phyloP scores from a whole-genome alignment of 2,329 filamentous ascomycete genomes.

The Ascochyta fabae region DNA sequence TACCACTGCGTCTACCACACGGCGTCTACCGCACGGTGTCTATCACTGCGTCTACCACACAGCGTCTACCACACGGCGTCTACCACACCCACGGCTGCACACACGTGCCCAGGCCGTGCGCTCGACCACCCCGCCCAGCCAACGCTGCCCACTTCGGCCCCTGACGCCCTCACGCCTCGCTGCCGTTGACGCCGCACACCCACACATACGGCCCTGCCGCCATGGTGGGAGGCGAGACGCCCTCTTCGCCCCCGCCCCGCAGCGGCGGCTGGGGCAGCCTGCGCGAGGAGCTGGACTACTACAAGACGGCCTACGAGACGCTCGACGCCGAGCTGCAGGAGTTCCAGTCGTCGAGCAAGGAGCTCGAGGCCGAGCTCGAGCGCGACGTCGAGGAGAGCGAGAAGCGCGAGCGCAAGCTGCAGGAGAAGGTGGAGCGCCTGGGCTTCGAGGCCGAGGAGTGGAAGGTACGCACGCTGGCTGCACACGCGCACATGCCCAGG shows the following conservation, averaged over 20 bases:
- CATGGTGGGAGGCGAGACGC: slow-evolving; percentile 40
- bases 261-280: slow-evolving; percentile 43
- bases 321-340: slow-evolving; percentile 90
- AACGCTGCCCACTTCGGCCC: slow-evolving; percentile 16
- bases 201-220: slow-evolving; percentile 21
- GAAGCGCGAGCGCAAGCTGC: slow-evolving; percentile 84
- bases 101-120: slow-evolving; percentile 8
- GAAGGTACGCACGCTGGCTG: slow-evolving; percentile 73
- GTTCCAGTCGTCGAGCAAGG: slow-evolving; percentile 91
- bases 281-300: slow-evolving; percentile 86
- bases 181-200: slow-evolving; percentile 16
- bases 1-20: too few relatives aligned
- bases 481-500: not conserved
- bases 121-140: slow-evolving; percentile 26
- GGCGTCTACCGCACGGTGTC: too few relatives aligned
- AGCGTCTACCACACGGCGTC: not conserved
- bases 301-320: slow-evolving; percentile 94
- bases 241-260: slow-evolving; percentile 44
- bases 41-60: too few relatives aligned
- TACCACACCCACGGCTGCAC: not conserved
- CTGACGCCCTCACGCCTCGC: slow-evolving; percentile 31
- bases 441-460: slow-evolving; percentile 95
- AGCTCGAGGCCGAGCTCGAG: slow-evolving; percentile 92
- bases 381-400: slow-evolving; percentile 96
- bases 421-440: slow-evolving; percentile 84